Conservation (phyloP, 1,139 yeast species). For the Yamadazyma kanchanaburiensis region DNA sequence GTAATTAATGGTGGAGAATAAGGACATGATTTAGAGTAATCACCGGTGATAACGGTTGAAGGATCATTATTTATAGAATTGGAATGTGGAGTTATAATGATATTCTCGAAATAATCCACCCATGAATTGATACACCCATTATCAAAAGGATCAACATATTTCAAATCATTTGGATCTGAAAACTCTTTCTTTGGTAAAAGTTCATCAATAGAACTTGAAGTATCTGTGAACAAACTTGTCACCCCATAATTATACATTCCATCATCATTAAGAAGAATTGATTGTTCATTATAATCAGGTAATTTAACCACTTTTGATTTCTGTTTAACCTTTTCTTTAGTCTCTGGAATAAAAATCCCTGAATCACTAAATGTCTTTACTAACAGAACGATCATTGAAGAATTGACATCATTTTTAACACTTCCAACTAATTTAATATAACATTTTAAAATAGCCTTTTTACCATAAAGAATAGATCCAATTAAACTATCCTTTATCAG, state of each 20-base stretch:
- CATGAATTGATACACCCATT: slow-evolving; percentile 15
- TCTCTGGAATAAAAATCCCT: slow-evolving; percentile 29
- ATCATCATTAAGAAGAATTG: slow-evolving; percentile 30
- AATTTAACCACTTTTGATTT: slow-evolving; percentile 15
- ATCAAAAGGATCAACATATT: slow-evolving; percentile 16
- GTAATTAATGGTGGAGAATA: slow-evolving; percentile 38
- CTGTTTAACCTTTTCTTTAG: slow-evolving; percentile 21
- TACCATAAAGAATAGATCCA: slow-evolving; percentile 32
- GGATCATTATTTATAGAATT: slow-evolving; percentile 36
- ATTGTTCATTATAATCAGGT: slow-evolving; percentile 22
- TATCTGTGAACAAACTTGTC: slow-evolving; percentile 30
- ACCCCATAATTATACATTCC: slow-evolving; percentile 37
- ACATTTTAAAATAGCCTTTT: slow-evolving; percentile 33
- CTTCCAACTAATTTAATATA: slow-evolving; percentile 28
- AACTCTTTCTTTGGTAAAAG: background rate
- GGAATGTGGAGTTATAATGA: slow-evolving; percentile 21
- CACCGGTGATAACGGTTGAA: slow-evolving; percentile 21
- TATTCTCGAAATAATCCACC: slow-evolving; percentile 32
- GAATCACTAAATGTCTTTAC: slow-evolving; percentile 39
- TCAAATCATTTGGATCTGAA: slow-evolving; percentile 13
- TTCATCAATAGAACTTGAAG: slow-evolving; percentile 22
- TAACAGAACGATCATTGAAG: slow-evolving; percentile 39
- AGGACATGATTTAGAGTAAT: slow-evolving; percentile 22
- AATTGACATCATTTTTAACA: slow-evolving; percentile 36
- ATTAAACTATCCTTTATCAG: slow-evolving; percentile 26